Evolutionary conservation across 108 stramenopile species (phyloP).

Genomic region (Discostella pseudostelligera): DNA sequence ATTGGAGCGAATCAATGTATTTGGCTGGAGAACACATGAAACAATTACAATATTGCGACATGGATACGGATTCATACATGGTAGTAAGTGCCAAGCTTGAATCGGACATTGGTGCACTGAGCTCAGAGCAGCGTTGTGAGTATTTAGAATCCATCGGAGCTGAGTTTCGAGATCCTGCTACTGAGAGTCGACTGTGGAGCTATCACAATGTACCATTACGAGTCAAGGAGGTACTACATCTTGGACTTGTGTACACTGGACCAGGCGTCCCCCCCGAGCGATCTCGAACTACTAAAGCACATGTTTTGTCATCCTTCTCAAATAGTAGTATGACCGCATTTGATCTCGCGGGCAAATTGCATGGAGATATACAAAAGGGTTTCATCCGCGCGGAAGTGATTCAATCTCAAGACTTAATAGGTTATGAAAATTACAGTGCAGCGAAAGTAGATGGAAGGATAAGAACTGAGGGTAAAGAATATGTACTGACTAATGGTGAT

Average conservation of each 20-base stretch:
- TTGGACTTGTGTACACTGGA: slow-evolving; percentile 56
- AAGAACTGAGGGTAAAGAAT: slow-evolving; percentile 87
- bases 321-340: slow-evolving; percentile 30
- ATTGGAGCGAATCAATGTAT: slow-evolving; percentile 42
- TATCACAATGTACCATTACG: slow-evolving; percentile 46
- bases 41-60: slow-evolving; percentile 46
- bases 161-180: slow-evolving; percentile 30
- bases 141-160: slow-evolving; percentile 68
- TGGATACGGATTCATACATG: slow-evolving; percentile 44
- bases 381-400: slow-evolving; percentile 90
- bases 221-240: slow-evolving; percentile 48
- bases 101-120: slow-evolving; percentile 52
- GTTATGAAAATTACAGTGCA: slow-evolving; percentile 52
- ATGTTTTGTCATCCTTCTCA: slow-evolving; percentile 29
- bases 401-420: slow-evolving; percentile 39
- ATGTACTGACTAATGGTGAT: slow-evolving; percentile 78
- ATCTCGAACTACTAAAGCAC: slow-evolving; percentile 63
- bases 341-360: slow-evolving; percentile 65
- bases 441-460: slow-evolving; percentile 80
- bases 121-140: slow-evolving; percentile 51
- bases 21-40: slow-evolving; percentile 55
- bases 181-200: slow-evolving; percentile 22
- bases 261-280: slow-evolving; percentile 65
- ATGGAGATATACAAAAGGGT: slow-evolving; percentile 89
- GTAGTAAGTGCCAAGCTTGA: slow-evolving; percentile 87